phyloP scores from a whole-genome alignment of 2,329 filamentous ascomycete genomes.

The Cryphonectria parasitica region DNA sequence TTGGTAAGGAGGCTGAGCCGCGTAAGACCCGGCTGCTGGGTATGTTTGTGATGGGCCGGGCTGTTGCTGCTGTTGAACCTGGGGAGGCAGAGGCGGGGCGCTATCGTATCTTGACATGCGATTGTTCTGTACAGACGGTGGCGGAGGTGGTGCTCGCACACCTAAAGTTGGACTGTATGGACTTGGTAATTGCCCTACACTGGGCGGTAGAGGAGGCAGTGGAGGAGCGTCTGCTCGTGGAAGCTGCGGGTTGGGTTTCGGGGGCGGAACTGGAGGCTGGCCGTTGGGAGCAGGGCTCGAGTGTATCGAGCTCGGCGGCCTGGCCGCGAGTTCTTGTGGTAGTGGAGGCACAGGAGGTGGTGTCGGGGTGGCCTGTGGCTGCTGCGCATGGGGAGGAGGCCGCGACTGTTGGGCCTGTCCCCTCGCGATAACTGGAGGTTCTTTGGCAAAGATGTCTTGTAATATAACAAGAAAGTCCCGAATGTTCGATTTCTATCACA shows the following conservation, averaged over 20 bases:
- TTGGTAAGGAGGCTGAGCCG: slow-evolving; percentile 37
- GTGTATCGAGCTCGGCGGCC: slow-evolving; percentile 41
- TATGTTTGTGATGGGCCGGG: slow-evolving; percentile 17
- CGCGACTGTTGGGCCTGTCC: slow-evolving; percentile 54
- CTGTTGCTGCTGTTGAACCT: slow-evolving; percentile 26
- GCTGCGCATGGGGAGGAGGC: slow-evolving; percentile 41
- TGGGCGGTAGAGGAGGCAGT: slow-evolving; percentile 42
- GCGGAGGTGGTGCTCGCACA: slow-evolving; percentile 27
- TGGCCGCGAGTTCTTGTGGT: slow-evolving; percentile 64
- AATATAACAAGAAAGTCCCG: slow-evolving; percentile 82
- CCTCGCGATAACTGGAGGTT: slow-evolving; percentile 85
- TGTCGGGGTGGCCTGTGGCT: slow-evolving; percentile 40
- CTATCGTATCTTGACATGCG: slow-evolving; percentile 40
- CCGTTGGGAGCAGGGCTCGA: slow-evolving; percentile 39
- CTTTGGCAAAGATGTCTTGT: slow-evolving; percentile 87
- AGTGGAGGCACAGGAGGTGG: slow-evolving; percentile 74
- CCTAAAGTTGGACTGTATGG: slow-evolving; percentile 26
- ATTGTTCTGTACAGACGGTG: slow-evolving; percentile 33
- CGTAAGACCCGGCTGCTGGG: slow-evolving; percentile 35
- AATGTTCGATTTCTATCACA: slow-evolving; percentile 73
- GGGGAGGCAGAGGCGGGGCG: slow-evolving; percentile 39
- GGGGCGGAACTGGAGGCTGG: slow-evolving; percentile 56
- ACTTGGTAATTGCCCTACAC: slow-evolving; percentile 34
- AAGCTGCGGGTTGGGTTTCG: slow-evolving; percentile 51
- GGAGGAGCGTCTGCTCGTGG: slow-evolving; percentile 38